Evolutionary conservation across 768 basidiomycete genomes (phyloP).

Genomic region (Tricholoma furcatifolium): DNA sequence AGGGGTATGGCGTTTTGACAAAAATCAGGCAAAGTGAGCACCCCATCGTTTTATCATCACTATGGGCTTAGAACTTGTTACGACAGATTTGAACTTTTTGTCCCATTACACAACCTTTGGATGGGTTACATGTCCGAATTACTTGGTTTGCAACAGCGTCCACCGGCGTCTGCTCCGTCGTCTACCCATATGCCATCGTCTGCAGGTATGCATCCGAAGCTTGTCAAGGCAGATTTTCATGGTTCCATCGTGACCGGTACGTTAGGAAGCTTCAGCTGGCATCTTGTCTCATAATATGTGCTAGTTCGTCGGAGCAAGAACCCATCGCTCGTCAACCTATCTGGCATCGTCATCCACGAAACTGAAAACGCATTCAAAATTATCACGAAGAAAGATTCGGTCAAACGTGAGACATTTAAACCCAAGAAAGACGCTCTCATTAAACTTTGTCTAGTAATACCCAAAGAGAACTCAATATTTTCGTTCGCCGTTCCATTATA

Average conservation of each 20-base stretch:
- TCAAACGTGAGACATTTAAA: slow-evolving; percentile 56
- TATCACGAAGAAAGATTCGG: slow-evolving; percentile 61
- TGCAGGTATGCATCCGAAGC: slow-evolving; percentile 72
- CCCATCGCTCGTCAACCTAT: slow-evolving; percentile 66
- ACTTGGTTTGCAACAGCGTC: slow-evolving; percentile 48
- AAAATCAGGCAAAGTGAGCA: slow-evolving; percentile 55
- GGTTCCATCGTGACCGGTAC: slow-evolving; percentile 77
- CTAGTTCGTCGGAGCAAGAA: slow-evolving; percentile 78
- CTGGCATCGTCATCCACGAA: slow-evolving; percentile 86
- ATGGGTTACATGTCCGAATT: slow-evolving; percentile 89
- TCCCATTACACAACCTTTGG: slow-evolving; percentile 82
- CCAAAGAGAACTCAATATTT: slow-evolving; percentile 35
- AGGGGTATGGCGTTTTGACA: slow-evolving; percentile 66
- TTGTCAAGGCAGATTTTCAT: slow-evolving; percentile 88
- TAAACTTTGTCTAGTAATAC: slow-evolving; percentile 19
- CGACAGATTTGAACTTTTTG: slow-evolving; percentile 64
- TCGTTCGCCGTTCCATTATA: slow-evolving; percentile 71
- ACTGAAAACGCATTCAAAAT: slow-evolving; percentile 88
- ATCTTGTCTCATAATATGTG: not conserved
- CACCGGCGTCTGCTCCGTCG: slow-evolving; percentile 25
- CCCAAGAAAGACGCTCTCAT: not conserved
- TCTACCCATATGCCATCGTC: slow-evolving; percentile 47
- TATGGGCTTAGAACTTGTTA: not conserved
- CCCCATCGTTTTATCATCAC: not conserved
- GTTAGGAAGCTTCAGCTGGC: slow-evolving; percentile 13